Base-by-base conservation (phyloP, 202 grass and related monocot species). In the Musa balbisiana region DNA sequence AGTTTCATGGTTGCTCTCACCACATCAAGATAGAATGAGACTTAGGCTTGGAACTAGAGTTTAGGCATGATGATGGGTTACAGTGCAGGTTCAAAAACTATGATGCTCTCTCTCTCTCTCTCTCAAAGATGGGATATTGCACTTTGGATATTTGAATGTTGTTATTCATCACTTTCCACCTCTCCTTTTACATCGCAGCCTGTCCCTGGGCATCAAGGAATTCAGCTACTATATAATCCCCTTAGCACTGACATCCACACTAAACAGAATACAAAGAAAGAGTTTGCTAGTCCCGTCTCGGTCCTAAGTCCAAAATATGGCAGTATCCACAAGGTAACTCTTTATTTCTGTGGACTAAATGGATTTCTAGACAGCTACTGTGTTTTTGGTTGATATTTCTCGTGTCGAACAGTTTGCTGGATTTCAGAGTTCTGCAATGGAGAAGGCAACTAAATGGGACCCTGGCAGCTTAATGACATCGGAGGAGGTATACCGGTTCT, bases 401-500 rank as follows among this genome's bases (percentile, higher is more conserved):
- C 58, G 10, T 82, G 75, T 27, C 59, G 15, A 70, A 76, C 68
- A 77, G 54, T 73, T 77, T 78, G 25, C 69, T 71, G 9, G 75
- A 65, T 51, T 96, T 54, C 90, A 88, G 72, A 83, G 76, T 60
- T 84, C 81, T 62, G 25, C 75, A 22, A 89, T 93, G 80, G 95
- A 99, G 82, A 95, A 92, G 74, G 95, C 91, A 78, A 99, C 95
- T 76, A 99, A 99, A 83, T 94, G 95, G 95, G 95, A 99, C 71
- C 91, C 95, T 74, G 80, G 86, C 43, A 83, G 81, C 74, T 78
- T 82, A 77, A 85, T 87, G 79, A 86, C 92, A 77, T 80, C 81
- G 2, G 86, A 90, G 79, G 89, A 90, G 77, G 88, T 92, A 0
- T 92, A 92, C 76, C 76, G 88, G 73, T 84, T 97, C 72, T 89